phyloP scores from a whole-genome alignment of 306 rosid species.

The Quercus dentata region DNA sequence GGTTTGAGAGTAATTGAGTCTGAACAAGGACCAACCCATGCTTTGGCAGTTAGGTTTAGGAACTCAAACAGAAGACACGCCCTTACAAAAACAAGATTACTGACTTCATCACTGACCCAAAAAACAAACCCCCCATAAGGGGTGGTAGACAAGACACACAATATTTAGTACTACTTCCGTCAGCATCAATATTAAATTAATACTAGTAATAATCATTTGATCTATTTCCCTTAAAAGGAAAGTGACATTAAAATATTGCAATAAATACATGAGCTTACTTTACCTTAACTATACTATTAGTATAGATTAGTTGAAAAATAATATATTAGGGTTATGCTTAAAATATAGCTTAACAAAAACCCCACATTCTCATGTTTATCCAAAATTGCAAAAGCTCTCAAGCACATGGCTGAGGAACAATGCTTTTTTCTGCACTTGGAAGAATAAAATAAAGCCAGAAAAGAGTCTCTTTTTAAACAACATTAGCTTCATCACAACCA shows the following conservation, averaged over 20 bases:
- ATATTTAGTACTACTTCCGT: constrained; percentile 22
- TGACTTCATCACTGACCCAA: constrained; percentile 23
- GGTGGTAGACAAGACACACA: constrained; percentile 22
- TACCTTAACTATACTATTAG: neutral
- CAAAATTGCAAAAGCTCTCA: constrained; percentile 17
- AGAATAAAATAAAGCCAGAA: constrained; percentile 31
- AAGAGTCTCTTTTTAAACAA: constrained; percentile 34
- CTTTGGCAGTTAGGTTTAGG: constrained; percentile 8
- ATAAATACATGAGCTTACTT: constrained; percentile 4
- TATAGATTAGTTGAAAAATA: constrained; percentile 2
- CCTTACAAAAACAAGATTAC: constrained; percentile 17
- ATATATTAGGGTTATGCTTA: constrained; percentile 9
- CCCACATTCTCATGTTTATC: constrained; percentile 3
- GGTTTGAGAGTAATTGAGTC: neutral
- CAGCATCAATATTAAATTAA: constrained; percentile 19
- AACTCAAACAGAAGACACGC: constrained; percentile 9
- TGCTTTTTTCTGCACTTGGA: constrained; percentile 18
- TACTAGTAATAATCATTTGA: constrained; percentile 1
- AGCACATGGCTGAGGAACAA: constrained; percentile 16
- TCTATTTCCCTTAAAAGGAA: constrained; percentile 63
- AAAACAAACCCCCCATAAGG: constrained; percentile 41
- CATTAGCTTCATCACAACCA: constrained; percentile 17
- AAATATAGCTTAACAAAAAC: neutral
- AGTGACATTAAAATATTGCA: constrained; percentile 19
- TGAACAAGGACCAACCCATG: constrained; percentile 7